Evolutionary conservation across 257 asterid genomes (phyloP).

Genomic region (Solanum raphanifolium): DNA sequence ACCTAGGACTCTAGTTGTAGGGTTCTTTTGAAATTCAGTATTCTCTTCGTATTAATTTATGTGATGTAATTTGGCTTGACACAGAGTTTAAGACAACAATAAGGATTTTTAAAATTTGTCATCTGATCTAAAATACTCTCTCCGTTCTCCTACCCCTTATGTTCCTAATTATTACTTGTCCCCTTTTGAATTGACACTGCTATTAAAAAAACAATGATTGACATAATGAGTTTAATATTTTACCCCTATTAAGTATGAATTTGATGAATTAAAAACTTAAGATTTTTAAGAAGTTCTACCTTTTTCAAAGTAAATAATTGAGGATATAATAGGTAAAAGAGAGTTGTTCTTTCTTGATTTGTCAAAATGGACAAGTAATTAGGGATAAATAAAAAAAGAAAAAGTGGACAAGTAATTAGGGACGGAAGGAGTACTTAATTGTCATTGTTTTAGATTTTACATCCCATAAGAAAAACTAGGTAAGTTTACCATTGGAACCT

Average conservation of each 20-base stretch:
- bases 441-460: no score
- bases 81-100: accelerated
- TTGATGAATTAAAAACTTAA: no score
- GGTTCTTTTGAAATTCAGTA: neutral
- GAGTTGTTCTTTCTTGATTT: neutral
- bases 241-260: no score
- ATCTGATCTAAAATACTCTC: neutral
- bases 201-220: no score
- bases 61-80: neutral
- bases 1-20: neutral
- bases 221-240: neutral
- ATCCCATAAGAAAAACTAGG: neutral
- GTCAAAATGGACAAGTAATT: neutral
- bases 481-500: neutral
- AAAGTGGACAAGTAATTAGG: no score
- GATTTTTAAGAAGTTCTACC: no score
- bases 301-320: neutral
- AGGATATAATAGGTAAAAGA: neutral
- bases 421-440: neutral
- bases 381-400: neutral
- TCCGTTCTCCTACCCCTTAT: accelerated
- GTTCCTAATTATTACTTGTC: no score
- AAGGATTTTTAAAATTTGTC: no score
- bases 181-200: neutral
- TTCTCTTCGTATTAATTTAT: no score